Conservation (phyloP, 2,329 filamentous ascomycete species). For the Tolypocladium guangdongense region DNA sequence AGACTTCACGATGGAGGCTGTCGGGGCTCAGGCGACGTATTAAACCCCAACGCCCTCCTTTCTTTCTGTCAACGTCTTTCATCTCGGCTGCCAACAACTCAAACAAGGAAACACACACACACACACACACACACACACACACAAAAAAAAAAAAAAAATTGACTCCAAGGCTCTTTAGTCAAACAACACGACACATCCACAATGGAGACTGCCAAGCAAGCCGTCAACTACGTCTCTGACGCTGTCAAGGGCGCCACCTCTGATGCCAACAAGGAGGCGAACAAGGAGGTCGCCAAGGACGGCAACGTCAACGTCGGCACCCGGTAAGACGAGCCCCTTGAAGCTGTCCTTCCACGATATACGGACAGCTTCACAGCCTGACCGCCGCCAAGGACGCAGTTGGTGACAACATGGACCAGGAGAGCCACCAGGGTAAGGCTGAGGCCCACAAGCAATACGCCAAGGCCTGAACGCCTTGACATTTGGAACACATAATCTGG, state of each 20-base stretch:
- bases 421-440: conserved; percentile 28
- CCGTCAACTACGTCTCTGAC: conserved; percentile 60
- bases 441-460: conserved; percentile 28
- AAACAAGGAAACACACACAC: not conserved
- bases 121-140: not conserved
- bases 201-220: conserved; percentile 48
- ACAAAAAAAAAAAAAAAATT: too few species aligned
- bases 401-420: conserved; percentile 35
- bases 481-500: not conserved
- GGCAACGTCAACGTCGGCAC: conserved; percentile 38
- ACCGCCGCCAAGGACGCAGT: conserved; percentile 38
- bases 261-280: conserved; percentile 55
- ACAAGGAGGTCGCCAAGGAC: conserved; percentile 60
- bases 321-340: conserved; percentile 30
- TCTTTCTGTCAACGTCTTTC: not conserved
- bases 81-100: not conserved
- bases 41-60: conserved; percentile 4
- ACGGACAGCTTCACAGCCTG: conserved; percentile 25
- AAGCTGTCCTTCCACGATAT: too few species aligned
- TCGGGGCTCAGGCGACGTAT: not conserved
- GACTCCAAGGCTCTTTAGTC: not conserved
- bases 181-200: conserved; percentile 15
- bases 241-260: conserved; percentile 45
- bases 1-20: not conserved
- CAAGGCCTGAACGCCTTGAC: conserved; percentile 14